Conservation (phyloP, 495 filamentous ascomycete genomes). For the Hyaloscypha bicolor region DNA sequence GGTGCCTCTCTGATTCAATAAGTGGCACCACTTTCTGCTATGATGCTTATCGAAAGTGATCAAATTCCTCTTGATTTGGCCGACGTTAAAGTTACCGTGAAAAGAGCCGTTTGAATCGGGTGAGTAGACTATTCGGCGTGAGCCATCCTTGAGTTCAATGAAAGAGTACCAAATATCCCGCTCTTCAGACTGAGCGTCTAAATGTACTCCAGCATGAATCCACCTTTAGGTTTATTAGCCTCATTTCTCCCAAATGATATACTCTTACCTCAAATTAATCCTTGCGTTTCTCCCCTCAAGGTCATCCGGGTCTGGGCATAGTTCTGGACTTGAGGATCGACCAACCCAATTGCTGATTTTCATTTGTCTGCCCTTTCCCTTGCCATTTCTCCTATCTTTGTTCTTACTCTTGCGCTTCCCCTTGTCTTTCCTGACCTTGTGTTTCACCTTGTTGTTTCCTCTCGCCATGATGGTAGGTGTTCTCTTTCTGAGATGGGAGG, state of each 20-base stretch:
- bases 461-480: not conserved
- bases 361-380: not conserved
- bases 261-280: not conserved
- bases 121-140: conserved; percentile 5
- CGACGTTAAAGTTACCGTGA: conserved; percentile 5
- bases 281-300: not conserved
- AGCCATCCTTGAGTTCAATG: not conserved
- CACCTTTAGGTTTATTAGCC: not conserved
- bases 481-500: not conserved
- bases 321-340: not conserved
- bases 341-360: not conserved
- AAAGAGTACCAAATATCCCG: conserved; percentile 20
- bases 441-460: not conserved
- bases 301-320: not conserved
- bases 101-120: not conserved
- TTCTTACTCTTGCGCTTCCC: not conserved
- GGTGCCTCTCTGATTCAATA: not conserved
- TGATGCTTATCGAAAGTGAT: conserved; percentile 14
- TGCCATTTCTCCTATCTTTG: not conserved
- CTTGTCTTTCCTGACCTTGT: not conserved
- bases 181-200: not conserved
- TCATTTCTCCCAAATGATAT: not conserved
- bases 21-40: not conserved
- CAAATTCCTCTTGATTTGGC: conserved; percentile 12
- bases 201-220: conserved; percentile 14